These are phyloP conservation scores for Pythium angustatum DNA, from an alignment of 352 stramenopile species.

Conservation along the genomic window DNA sequence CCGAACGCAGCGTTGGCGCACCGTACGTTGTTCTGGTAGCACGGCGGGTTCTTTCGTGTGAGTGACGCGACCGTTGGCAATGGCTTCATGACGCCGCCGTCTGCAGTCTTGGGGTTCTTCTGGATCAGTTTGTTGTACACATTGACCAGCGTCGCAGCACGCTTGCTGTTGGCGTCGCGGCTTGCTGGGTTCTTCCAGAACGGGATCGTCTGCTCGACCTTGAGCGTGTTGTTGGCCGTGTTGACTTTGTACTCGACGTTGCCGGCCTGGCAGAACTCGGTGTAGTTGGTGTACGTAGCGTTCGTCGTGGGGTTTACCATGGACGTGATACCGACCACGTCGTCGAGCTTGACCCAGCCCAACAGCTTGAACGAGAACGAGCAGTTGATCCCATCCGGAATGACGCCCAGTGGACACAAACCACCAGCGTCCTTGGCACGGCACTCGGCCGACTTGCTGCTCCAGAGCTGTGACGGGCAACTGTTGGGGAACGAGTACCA, in stretches of 20 bases:
- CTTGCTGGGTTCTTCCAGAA: constrained; percentile 67
- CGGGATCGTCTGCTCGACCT: constrained; percentile 40
- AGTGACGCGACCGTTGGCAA: constrained; percentile 45
- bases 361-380: constrained; percentile 67
- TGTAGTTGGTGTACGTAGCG: constrained; percentile 44
- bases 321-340: constrained; percentile 69
- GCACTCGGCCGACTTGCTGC: constrained; percentile 42
- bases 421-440: constrained; percentile 39
- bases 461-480: constrained; percentile 46
- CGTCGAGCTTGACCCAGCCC: constrained; percentile 61
- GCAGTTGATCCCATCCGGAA: constrained; percentile 62
- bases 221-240: constrained; percentile 30
- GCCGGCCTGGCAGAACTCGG: constrained; percentile 57
- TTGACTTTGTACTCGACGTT: constrained; percentile 55
- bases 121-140: constrained; percentile 43
- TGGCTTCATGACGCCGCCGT: constrained; percentile 47
- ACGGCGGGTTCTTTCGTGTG: constrained; percentile 49
- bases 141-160: constrained; percentile 45
- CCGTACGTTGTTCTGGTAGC: constrained; percentile 56
- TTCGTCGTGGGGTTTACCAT: constrained; percentile 50
- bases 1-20: constrained; percentile 49
- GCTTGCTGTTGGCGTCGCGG: constrained; percentile 44
- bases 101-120: constrained; percentile 31
- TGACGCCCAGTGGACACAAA: constrained; percentile 44
- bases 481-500: constrained; percentile 85